phyloP scores from a whole-genome alignment of 345 rosid species.

The Moricandia arvensis region DNA sequence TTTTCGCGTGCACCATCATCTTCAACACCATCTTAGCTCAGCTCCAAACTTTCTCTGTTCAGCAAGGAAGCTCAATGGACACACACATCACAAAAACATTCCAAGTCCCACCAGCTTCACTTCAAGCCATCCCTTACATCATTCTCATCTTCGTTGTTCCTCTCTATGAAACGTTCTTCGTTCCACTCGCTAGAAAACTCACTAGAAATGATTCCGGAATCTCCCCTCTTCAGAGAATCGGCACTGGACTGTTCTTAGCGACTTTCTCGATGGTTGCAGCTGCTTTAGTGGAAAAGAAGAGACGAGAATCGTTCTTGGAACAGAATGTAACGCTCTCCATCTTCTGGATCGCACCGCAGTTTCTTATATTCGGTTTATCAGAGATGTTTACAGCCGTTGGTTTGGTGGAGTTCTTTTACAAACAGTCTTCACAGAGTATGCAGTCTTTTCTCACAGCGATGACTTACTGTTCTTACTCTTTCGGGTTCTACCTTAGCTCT shows the following conservation, averaged over 20 bases:
- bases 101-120: slow-evolving; percentile 57
- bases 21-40: slow-evolving; percentile 66
- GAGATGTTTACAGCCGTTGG: slow-evolving; percentile 76
- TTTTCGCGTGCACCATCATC: slow-evolving; percentile 56
- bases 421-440: slow-evolving; percentile 60
- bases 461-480: slow-evolving; percentile 63
- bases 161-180: slow-evolving; percentile 44
- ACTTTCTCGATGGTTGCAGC: slow-evolving; percentile 70
- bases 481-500: slow-evolving; percentile 67
- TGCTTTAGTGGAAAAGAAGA: slow-evolving; percentile 48
- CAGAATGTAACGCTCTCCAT: slow-evolving; percentile 39
- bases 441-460: slow-evolving; percentile 58
- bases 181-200: slow-evolving; percentile 47
- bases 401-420: slow-evolving; percentile 67
- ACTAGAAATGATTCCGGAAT: slow-evolving; percentile 48
- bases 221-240: slow-evolving; percentile 56
- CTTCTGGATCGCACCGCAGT: slow-evolving; percentile 73
- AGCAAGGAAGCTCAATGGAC: slow-evolving; percentile 59
- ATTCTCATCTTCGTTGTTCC: slow-evolving; percentile 55
- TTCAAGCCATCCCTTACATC: slow-evolving; percentile 56
- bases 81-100: slow-evolving; percentile 36
- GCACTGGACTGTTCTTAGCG: slow-evolving; percentile 51
- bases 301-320: slow-evolving; percentile 36
- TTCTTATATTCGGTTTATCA: slow-evolving; percentile 57
- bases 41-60: slow-evolving; percentile 68